These are phyloP conservation scores for Mucor indicus DNA, from an alignment of 371 early-diverging fungal genomes.

Conservation along the genomic window DNA sequence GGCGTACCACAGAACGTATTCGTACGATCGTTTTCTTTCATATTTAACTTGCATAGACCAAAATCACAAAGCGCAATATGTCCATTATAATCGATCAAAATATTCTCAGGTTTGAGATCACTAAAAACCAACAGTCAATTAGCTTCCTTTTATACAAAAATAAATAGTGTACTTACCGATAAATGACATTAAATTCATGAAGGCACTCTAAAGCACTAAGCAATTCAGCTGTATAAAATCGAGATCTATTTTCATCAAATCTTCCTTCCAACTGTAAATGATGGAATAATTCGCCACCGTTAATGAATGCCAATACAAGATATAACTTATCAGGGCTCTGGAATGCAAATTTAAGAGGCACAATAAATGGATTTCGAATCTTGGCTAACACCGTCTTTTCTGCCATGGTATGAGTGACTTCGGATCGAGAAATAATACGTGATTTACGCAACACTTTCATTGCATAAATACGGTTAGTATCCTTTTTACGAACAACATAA, in stretches of 20 bases:
- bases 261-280: conserved; percentile 81
- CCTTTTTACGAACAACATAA: conserved; percentile 93
- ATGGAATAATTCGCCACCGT: conserved; percentile 94
- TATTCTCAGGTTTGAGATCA: conserved; percentile 96
- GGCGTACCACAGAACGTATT: conserved; percentile 99
- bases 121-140: conserved; percentile 24
- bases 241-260: conserved; percentile 64
- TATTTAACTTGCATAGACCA: conserved; percentile 95
- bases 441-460: conserved; percentile 96
- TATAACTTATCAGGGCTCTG: conserved; percentile 86
- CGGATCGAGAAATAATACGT: conserved; percentile 90
- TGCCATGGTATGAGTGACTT: conserved; percentile 85
- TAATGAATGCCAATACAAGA: conserved; percentile 89
- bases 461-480: conserved; percentile 94
- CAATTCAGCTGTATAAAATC: conserved; percentile 75
- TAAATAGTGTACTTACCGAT: conserved; percentile 61
- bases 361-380: conserved; percentile 86
- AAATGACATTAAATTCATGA: conserved; percentile 85
- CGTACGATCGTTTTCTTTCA: conserved; percentile 91
- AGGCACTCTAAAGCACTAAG: conserved; percentile 84
- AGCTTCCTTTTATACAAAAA: background rate
- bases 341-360: conserved; percentile 85
- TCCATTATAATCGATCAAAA: conserved; percentile 91
- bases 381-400: conserved; percentile 87
- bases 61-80: conserved; percentile 98